A percentile compares a stretch with the other conserved stretches of the same genome.
Conservation (phyloP, 2,329 filamentous ascomycete genomes). For the Dichotomopilus funicola region DNA sequence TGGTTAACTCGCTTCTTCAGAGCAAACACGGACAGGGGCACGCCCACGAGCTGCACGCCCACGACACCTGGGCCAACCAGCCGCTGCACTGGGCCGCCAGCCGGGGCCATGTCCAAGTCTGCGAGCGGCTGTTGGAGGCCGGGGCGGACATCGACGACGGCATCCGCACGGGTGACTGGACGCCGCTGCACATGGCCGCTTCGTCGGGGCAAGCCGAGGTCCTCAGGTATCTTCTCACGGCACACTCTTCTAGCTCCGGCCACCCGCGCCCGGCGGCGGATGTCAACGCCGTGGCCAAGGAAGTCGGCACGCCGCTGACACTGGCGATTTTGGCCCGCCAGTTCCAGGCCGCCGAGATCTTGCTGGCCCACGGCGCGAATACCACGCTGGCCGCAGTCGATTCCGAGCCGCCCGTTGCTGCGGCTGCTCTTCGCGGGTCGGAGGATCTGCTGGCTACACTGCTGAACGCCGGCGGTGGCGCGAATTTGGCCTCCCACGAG, state of each 20-base stretch:
- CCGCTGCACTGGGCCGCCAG: neutral
- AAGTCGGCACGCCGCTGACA: neutral
- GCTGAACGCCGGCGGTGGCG: neutral
- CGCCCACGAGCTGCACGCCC: neutral
- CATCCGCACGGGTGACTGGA: neutral
- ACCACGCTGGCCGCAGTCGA: neutral
- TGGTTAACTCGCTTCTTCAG: neutral
- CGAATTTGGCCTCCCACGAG: neutral
- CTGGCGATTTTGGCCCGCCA: neutral
- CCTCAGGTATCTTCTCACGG: neutral
- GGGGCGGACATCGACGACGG: neutral
- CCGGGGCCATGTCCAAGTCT: neutral
- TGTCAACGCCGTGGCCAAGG: neutral
- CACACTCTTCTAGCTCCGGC: neutral
- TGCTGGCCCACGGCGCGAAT: neutral
- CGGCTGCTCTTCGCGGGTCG: neutral
- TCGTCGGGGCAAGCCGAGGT: neutral
- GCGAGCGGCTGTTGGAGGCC: neutral
- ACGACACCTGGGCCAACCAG: neutral
- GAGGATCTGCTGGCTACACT: neutral
- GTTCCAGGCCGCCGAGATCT: neutral
- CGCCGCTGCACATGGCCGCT: neutral
- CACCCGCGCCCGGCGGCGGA: neutral
- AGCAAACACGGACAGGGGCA: neutral
- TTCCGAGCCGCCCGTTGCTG: neutral